Percentiles rank a stretch among this genome's conserved stretches.
Conservation (phyloP, 2,329 filamentous ascomycete species). For the Xylaria sp. region DNA sequence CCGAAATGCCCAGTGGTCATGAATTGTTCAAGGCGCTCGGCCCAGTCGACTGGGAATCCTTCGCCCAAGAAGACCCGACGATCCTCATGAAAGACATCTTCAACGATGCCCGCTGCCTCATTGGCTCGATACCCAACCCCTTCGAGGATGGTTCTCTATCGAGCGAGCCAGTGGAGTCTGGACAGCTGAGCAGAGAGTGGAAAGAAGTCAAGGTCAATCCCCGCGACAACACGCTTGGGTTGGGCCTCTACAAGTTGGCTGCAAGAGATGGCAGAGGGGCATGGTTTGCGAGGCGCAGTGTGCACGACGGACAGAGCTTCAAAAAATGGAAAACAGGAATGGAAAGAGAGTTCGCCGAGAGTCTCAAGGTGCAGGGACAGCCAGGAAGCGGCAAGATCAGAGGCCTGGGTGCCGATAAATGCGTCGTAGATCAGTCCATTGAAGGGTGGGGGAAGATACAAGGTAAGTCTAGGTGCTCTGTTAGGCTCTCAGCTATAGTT, state of each 20-base stretch:
- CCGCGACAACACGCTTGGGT: conserved; percentile 78
- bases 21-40: conserved; percentile 64
- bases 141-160: conserved; percentile 55
- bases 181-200: conserved; percentile 81
- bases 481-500: background rate
- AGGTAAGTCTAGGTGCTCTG: conserved; percentile 55
- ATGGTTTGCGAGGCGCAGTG: conserved; percentile 88
- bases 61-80: conserved; percentile 58
- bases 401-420: conserved; percentile 84
- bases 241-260: conserved; percentile 81
- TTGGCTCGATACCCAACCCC: conserved; percentile 78
- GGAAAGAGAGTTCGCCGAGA: conserved; percentile 81
- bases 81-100: conserved; percentile 70
- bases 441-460: conserved; percentile 71
- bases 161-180: conserved; percentile 56
- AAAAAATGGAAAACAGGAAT: conserved; percentile 81
- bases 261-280: conserved; percentile 83
- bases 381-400: conserved; percentile 80
- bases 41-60: conserved; percentile 59
- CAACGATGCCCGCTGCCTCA: conserved; percentile 72
- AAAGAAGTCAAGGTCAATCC: conserved; percentile 80
- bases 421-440: conserved; percentile 70
- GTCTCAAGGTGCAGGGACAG: conserved; percentile 74
- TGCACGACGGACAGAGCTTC: conserved; percentile 83
- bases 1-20: conserved; percentile 50